Base-by-base conservation (phyloP, 805 yeast genomes). In the Ogataea zsoltii region DNA sequence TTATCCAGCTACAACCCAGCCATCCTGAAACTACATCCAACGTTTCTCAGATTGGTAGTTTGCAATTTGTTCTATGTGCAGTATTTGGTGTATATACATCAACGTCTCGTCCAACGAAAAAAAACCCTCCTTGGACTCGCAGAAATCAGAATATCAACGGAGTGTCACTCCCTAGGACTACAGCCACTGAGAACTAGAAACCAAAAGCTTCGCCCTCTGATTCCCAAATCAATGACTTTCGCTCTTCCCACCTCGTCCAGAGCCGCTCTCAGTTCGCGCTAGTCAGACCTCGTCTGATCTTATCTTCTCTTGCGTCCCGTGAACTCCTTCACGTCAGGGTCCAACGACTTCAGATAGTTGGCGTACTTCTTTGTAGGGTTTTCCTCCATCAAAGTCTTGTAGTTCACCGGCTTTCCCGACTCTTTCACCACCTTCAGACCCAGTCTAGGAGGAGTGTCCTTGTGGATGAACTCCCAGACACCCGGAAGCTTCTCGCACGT, bases 401-500 rank as follows among this genome's bases (percentile, higher is more conserved):
- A 80, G 62, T 89, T 77, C 29, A 76, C 62, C 17, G 70, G 63
- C 14, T 67, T 71, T 1, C 77, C 75, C 6, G 38, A 42, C 25
- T 69, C 71, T 33, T 74, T 76, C 44, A 83, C 80, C 26, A 74
- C 61, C 36, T 77, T 75, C 47, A 87, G 70, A 17, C 96, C 88
- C 12, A 84, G 83, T 70, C 95, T 82, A 28, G 90, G 80, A 47
- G 78, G 69, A 32, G 86, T 74, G 18, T 77, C 76, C 54, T 68
- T 74, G 44, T 80, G 80, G 34, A 92, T 80, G 60, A 92, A 85
- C 69, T 92, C 98, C 69, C 84, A 91, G 39, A 81, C 77, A 13
- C 98, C 98, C 0, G 99, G 99, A 46, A 94, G 76, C 63, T 92
- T 92, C 51, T 83, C 89, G 34, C 92, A 85, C 4, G 97, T 97